Evolutionary conservation across 1,284 basidiomycete species (phyloP), one percentile per base, ranked within the genome.

Genomic region (Cryptococcus neoformans): DNA sequence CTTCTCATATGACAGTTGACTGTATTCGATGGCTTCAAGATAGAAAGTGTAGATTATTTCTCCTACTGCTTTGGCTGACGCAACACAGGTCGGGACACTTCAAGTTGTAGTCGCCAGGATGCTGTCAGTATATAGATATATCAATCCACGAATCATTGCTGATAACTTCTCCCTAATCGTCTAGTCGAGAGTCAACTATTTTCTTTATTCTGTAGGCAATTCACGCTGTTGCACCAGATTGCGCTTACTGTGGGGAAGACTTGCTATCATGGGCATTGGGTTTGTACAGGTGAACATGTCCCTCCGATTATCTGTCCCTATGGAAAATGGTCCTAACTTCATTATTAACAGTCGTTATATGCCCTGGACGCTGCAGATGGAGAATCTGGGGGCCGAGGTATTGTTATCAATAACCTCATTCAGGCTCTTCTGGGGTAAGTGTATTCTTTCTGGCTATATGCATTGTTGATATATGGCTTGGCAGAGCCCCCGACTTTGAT

Each of bases 291-390:
- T 59, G 36, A 48, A 53, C 36, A 46, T 8, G 8, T 45, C 11
- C 16, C 36, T n/a, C 14, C 2, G 6, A 14, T 37, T 39, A 17
- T 14, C 11, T 6, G 21, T 11, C 12, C 34, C 10, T 35, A 14
- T 28, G 10, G 28, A 28, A 10, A 16, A 21, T 39, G 10, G 11
- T n/a, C 8, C 51, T 53, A 37, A 57, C 56, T 17, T 11, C 17
- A 17, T 36, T 37, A 36, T 35, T 16, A 28, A 28, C 92, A 75
- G 60, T 66, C 70, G 3, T 80, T 95, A 63, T 92, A 89, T 69
- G 92, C 93, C 1, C 80, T 96, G 35, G 92, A 96, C 69, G 90
- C 89, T 37, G 91, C 92, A 2, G 92, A 96, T 75, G 91, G 91
- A 16, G 81, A 83, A 42, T 81, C 81, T 1, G 86, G 88, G 55